A percentile compares a stretch with the other conserved stretches of the same genome.
phyloP scores from a whole-genome alignment of 164 flowering plant genomes.

The Vitis cinerea region DNA sequence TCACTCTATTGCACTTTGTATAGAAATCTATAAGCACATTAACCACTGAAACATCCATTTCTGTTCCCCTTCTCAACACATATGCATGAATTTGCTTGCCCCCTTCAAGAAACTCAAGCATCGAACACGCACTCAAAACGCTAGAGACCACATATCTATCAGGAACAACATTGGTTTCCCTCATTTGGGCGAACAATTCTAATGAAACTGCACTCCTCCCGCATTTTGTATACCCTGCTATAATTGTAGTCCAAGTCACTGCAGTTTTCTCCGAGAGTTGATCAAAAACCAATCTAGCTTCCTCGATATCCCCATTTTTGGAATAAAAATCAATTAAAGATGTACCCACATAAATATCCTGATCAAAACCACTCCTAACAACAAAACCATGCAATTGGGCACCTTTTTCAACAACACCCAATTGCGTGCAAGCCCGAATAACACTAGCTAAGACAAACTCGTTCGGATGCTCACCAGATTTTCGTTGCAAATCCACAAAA shows the following conservation, averaged over 20 bases:
- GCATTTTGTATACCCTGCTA: constrained; percentile 46
- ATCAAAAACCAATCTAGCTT: constrained; percentile 54
- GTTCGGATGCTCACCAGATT: constrained; percentile 29
- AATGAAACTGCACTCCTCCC: constrained; percentile 52
- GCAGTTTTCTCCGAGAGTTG: constrained; percentile 37
- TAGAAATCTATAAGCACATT: constrained; percentile 66
- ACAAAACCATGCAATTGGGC: constrained; percentile 43
- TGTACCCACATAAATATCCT: constrained; percentile 65
- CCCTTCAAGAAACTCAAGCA: constrained; percentile 45
- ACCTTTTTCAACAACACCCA: constrained; percentile 27
- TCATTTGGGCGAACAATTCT: constrained; percentile 48
- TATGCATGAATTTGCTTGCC: constrained; percentile 70
- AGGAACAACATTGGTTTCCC: constrained; percentile 36
- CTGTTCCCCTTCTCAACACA: constrained; percentile 46
- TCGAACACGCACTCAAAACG: constrained; percentile 61
- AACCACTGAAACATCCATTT: constrained; percentile 49
- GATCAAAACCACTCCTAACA: constrained; percentile 42
- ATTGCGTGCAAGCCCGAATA: constrained; percentile 44
- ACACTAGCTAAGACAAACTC: constrained; percentile 64
- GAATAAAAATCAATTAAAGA: constrained; percentile 53
- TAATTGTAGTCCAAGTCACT: constrained; percentile 73
- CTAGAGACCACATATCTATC: constrained; percentile 64
- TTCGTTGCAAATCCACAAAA: constrained; percentile 33
- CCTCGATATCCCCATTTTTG: constrained; percentile 40
- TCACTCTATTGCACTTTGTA: constrained; percentile 45